Conservation (phyloP, 2,329 filamentous ascomycete genomes). For the Neobulgaria alba region DNA sequence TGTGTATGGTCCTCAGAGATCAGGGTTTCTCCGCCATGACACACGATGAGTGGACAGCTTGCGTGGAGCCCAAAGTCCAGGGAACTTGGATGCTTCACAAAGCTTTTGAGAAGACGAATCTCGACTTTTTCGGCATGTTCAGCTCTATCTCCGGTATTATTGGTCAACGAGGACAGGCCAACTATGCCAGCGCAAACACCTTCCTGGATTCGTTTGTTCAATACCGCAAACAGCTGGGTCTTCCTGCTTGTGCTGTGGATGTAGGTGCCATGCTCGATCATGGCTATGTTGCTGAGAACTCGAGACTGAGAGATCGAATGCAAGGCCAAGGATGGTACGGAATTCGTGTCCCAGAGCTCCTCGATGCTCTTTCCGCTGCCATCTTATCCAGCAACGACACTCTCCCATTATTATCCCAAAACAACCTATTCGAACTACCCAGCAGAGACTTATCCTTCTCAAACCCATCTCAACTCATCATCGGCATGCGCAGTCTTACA, state of each 20-base stretch:
- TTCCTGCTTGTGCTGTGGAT: constrained; percentile 21
- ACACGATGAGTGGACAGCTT: constrained; percentile 1
- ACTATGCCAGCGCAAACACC: constrained; percentile 32
- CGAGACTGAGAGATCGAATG: constrained; percentile 6
- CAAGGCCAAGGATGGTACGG: constrained; percentile 9
- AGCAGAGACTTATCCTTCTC: background rate
- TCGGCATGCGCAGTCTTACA: background rate
- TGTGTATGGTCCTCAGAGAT: constrained; percentile 24
- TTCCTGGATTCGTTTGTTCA: constrained; percentile 31
- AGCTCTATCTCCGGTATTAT: constrained; percentile 25
- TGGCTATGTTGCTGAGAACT: constrained; percentile 28
- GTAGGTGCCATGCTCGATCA: constrained; percentile 31
- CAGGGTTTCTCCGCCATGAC: constrained; percentile 3
- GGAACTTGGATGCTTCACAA: constrained; percentile 13
- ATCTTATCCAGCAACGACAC: constrained; percentile 7
- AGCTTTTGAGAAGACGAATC: constrained; percentile 5
- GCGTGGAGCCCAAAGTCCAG: constrained; percentile 29
- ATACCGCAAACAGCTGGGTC: constrained; percentile 22
- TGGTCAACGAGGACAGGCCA: constrained; percentile 28
- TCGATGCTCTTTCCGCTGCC: constrained; percentile 20
- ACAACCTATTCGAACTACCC: background rate
- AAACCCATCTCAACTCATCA: background rate
- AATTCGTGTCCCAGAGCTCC: constrained; percentile 10
- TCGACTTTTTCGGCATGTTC: constrained; percentile 33
- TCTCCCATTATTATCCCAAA: background rate